A percentile compares a stretch with the other conserved stretches of the same genome.
Conservation (phyloP, 345 rosid species). For the Dovyalis caffra region DNA sequence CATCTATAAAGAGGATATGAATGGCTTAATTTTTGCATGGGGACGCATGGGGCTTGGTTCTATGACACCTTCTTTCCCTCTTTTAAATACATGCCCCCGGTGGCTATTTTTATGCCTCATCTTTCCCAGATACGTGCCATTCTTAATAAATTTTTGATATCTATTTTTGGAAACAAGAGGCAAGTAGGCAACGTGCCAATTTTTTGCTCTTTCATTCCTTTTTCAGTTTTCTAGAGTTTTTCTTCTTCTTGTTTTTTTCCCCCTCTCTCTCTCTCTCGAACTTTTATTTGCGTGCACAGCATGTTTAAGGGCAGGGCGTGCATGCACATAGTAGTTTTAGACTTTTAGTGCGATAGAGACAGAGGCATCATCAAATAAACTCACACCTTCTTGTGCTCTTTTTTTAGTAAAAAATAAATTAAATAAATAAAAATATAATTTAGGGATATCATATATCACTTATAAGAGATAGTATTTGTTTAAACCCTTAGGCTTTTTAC, state of each 20-base stretch:
- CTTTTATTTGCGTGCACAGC: conserved; percentile 39
- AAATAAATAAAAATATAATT: too few relatives aligned
- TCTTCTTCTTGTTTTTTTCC: too few relatives aligned
- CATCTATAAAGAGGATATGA: too few relatives aligned
- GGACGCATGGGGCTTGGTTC: too few relatives aligned
- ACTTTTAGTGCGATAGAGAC: background rate
- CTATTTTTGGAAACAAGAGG: conserved; percentile 18
- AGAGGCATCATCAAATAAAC: background rate
- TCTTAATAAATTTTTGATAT: background rate
- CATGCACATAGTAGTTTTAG: conserved; percentile 9
- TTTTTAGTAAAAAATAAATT: too few relatives aligned
- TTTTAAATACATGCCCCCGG: background rate
- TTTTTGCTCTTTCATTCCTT: background rate
- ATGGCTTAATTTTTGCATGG: too few relatives aligned
- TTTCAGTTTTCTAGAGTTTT: too few relatives aligned
- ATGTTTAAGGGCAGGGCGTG: conserved; percentile 28
- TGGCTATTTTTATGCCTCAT: background rate
- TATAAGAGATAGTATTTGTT: too few relatives aligned
- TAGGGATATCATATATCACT: too few relatives aligned
- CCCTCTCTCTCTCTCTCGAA: background rate
- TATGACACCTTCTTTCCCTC: too few relatives aligned
- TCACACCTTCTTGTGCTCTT: background rate
- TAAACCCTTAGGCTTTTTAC: too few relatives aligned
- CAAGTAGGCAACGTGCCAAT: background rate
- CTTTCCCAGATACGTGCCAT: too few relatives aligned